Conservation (phyloP, 2,329 filamentous ascomycete species). For the Fusarium acutatum region DNA sequence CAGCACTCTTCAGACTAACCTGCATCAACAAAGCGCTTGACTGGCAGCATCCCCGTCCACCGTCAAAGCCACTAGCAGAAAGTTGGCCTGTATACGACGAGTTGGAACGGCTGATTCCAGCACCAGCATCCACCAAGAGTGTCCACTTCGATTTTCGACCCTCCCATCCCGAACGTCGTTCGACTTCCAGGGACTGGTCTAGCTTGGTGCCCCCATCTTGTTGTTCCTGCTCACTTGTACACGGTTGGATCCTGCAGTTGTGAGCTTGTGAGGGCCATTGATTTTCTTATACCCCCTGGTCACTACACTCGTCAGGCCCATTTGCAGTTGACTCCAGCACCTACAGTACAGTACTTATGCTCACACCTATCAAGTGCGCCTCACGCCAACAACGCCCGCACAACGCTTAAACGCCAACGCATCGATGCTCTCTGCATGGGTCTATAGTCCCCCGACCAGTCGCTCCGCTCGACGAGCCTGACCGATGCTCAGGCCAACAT, state of each 20-base stretch:
- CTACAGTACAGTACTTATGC: slow-evolving; percentile 25
- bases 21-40: slow-evolving; percentile 26
- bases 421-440: slow-evolving; percentile 59
- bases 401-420: slow-evolving; percentile 51
- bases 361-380: slow-evolving; percentile 37
- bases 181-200: slow-evolving; percentile 23
- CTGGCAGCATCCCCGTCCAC: slow-evolving; percentile 31
- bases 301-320: slow-evolving; percentile 7
- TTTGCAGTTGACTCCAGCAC: slow-evolving; percentile 20
- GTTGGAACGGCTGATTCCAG: slow-evolving; percentile 24
- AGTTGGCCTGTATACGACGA: slow-evolving; percentile 9
- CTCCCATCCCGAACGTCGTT: slow-evolving; percentile 31
- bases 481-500: slow-evolving; percentile 59
- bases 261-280: slow-evolving; percentile 31
- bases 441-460: slow-evolving; percentile 53
- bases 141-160: slow-evolving; percentile 29
- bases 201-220: slow-evolving; percentile 26
- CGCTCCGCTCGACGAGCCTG: slow-evolving; percentile 53
- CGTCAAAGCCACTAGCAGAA: slow-evolving; percentile 15
- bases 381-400: slow-evolving; percentile 46
- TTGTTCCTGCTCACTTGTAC: slow-evolving; percentile 29
- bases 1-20: slow-evolving; percentile 6
- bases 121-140: slow-evolving; percentile 19
- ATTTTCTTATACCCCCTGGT: slow-evolving; percentile 29
- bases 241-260: slow-evolving; percentile 27